phyloP scores from a whole-genome alignment of 2,329 filamentous ascomycete genomes.

The Penicillium sclerotigenum region DNA sequence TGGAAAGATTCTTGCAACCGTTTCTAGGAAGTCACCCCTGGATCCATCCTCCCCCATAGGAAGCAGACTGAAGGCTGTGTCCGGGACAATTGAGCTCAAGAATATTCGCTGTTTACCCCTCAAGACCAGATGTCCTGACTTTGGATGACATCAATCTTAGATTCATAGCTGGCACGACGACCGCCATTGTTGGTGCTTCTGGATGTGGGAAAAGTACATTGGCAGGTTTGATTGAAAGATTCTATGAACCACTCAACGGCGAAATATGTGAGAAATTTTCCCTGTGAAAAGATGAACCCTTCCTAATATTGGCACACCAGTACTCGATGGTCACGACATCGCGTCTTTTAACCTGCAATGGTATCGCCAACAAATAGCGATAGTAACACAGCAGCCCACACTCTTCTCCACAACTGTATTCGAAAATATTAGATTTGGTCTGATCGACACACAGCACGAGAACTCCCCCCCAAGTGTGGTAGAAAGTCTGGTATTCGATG shows the following conservation, averaged over 20 bases:
- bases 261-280: background rate
- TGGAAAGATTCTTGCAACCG: background rate
- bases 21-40: background rate
- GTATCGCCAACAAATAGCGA: slow-evolving; percentile 82
- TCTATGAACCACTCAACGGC: slow-evolving; percentile 77
- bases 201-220: slow-evolving; percentile 11
- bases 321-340: slow-evolving; percentile 71
- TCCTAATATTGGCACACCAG: background rate
- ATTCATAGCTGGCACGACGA: background rate
- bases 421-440: slow-evolving; percentile 61
- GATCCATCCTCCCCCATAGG: background rate
- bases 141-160: background rate
- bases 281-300: background rate
- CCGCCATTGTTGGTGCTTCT: slow-evolving; percentile 8
- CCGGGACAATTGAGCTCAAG: background rate
- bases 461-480: background rate
- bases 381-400: slow-evolving; percentile 82
- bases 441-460: background rate
- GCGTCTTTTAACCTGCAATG: slow-evolving; percentile 75
- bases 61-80: background rate
- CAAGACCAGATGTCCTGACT: background rate
- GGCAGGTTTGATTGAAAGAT: slow-evolving; percentile 19
- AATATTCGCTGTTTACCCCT: background rate
- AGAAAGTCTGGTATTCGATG: background rate
- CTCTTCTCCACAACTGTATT: slow-evolving; percentile 79